Conservation (phyloP, 768 basidiomycete species). For the Kockovaella imperatae region DNA sequence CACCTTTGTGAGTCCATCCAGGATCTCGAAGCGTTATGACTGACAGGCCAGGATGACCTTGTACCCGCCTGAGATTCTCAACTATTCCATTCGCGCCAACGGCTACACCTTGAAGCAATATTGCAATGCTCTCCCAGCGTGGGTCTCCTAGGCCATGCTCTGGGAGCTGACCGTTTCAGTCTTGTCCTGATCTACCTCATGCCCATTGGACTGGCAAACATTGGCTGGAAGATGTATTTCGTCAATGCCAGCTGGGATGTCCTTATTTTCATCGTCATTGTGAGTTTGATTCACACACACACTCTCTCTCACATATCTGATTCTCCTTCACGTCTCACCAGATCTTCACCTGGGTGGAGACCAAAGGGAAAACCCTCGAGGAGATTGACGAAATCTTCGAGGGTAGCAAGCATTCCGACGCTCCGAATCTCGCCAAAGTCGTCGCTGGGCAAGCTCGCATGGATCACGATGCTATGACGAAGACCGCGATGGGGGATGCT, state of each 20-base stretch:
- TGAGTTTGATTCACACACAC: neutral
- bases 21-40: neutral
- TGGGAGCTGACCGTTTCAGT: neutral
- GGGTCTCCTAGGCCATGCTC: neutral
- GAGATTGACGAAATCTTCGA: no score
- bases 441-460: no score
- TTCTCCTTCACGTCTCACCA: no score
- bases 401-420: no score
- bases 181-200: constrained; percentile 31
- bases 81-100: constrained; percentile 67
- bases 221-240: constrained; percentile 25
- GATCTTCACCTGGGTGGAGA: no score
- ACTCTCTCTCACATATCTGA: no score
- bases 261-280: neutral
- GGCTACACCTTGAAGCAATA: constrained; percentile 57
- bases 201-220: constrained; percentile 21
- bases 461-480: no score
- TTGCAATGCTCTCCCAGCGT: constrained; percentile 2
- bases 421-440: no score
- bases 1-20: constrained; percentile 5
- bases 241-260: constrained; percentile 13
- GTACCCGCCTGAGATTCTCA: constrained; percentile 15
- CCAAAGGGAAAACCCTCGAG: no score
- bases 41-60: constrained; percentile 1
- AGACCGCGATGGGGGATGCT: no score